These are phyloP conservation scores for Primulina huaijiensis DNA, from an alignment of 257 asterid genomes.

Conservation along the genomic window DNA sequence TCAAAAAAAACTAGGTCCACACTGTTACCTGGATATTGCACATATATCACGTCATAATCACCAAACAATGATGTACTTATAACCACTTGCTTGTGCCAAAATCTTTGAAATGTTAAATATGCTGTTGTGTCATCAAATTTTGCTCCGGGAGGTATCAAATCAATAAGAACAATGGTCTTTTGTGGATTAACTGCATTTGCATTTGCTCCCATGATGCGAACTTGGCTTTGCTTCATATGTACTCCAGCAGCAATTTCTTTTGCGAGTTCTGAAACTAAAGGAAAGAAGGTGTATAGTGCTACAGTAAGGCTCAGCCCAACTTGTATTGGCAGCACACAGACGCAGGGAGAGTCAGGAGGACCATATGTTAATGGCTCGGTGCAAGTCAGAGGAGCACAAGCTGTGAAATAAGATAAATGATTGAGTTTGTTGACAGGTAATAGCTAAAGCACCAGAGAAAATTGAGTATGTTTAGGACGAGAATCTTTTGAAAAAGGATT, in stretches of 20 bases:
- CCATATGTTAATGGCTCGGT: constrained; percentile 71
- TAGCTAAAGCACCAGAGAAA: constrained; percentile 12
- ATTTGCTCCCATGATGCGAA: constrained; percentile 93
- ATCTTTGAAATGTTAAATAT: constrained; percentile 56
- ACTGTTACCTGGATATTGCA: constrained; percentile 79
- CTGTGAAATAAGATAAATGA: constrained; percentile 34
- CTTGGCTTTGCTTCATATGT: constrained; percentile 80
- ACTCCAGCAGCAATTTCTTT: constrained; percentile 74
- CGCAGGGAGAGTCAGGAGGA: constrained; percentile 74
- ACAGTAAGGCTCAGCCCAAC: constrained; percentile 66
- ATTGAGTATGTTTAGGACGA: not conserved
- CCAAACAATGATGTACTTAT: constrained; percentile 64
- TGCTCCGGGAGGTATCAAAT: constrained; percentile 79
- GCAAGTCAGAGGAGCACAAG: constrained; percentile 67
- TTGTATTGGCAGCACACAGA: constrained; percentile 80
- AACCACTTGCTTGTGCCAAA: constrained; percentile 72
- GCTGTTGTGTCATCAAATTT: constrained; percentile 65
- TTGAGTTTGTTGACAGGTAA: constrained; percentile 15
- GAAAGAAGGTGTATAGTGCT: constrained; percentile 77
- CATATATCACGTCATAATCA: constrained; percentile 74
- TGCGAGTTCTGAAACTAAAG: constrained; percentile 84
- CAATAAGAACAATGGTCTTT: constrained; percentile 68
- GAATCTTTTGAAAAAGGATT: not conserved
- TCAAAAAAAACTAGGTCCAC: constrained; percentile 12
- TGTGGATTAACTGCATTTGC: constrained; percentile 72